phyloP scores from a whole-genome alignment of 495 filamentous ascomycete species.

The Podospora pseudocomata region DNA sequence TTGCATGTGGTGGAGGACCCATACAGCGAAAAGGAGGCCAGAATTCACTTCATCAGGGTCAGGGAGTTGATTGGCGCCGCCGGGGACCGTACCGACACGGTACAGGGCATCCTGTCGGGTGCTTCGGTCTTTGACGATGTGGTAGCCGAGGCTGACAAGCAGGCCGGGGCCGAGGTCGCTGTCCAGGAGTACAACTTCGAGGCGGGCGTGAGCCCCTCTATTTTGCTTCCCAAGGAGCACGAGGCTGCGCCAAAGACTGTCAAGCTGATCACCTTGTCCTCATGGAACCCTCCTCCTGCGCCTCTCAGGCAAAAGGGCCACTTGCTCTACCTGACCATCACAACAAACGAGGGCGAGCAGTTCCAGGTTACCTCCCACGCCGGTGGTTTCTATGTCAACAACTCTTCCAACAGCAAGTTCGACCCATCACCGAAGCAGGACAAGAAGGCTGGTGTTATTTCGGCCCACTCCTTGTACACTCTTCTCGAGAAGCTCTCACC shows the following conservation, averaged over 20 bases:
- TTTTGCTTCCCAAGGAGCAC: slow-evolving; percentile 63
- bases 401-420: slow-evolving; percentile 83
- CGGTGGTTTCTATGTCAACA: slow-evolving; percentile 95
- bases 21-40: slow-evolving; percentile 97
- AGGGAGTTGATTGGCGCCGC: slow-evolving; percentile 90
- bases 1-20: slow-evolving; percentile 86
- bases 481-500: slow-evolving; percentile 75
- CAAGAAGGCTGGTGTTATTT: slow-evolving; percentile 53
- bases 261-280: slow-evolving; percentile 80
- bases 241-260: slow-evolving; percentile 76
- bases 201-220: slow-evolving; percentile 59
- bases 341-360: slow-evolving; percentile 88
- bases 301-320: slow-evolving; percentile 88
- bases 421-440: slow-evolving; percentile 74
- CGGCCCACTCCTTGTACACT: slow-evolving; percentile 81
- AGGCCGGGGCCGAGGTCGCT: slow-evolving; percentile 47
- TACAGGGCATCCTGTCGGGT: slow-evolving; percentile 87
- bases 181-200: slow-evolving; percentile 68
- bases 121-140: slow-evolving; percentile 81
- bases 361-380: slow-evolving; percentile 90
- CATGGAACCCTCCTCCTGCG: slow-evolving; percentile 96
- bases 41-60: slow-evolving; percentile 86
- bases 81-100: slow-evolving; percentile 78
- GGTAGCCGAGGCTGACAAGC: slow-evolving; percentile 47
- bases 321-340: slow-evolving; percentile 82